phyloP scores from a whole-genome alignment of 192 early-diverging fungal species.

The Dimargaris verticillata region DNA sequence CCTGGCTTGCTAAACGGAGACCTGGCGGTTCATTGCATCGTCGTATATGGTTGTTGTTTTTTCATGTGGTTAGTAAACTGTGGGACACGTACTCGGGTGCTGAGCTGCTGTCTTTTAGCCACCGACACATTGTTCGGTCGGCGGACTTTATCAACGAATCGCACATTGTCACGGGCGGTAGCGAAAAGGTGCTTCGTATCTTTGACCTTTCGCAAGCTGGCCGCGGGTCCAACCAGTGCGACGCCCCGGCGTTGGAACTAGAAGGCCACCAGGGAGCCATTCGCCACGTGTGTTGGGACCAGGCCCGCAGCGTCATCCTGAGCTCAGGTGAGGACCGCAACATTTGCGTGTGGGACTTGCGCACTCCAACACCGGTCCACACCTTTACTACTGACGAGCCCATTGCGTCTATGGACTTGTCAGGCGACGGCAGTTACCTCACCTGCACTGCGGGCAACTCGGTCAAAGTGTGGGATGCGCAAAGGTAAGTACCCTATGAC shows the following conservation, averaged over 20 bases:
- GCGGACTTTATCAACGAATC: slow-evolving; percentile 64
- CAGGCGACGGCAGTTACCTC: slow-evolving; percentile 56
- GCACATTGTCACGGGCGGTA: slow-evolving; percentile 62
- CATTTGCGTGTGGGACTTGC: slow-evolving; percentile 57
- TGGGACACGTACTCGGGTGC: slow-evolving; percentile 76
- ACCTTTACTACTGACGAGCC: slow-evolving; percentile 41
- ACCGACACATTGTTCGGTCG: slow-evolving; percentile 68
- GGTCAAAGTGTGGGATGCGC: slow-evolving; percentile 57
- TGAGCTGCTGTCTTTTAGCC: slow-evolving; percentile 47
- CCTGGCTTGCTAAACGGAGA: no score
- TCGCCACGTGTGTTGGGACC: slow-evolving; percentile 46
- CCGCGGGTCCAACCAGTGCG: slow-evolving; percentile 17
- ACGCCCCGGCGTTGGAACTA: slow-evolving; percentile 25
- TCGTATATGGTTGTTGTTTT: no score
- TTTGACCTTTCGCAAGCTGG: slow-evolving; percentile 50
- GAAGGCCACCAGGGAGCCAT: slow-evolving; percentile 40
- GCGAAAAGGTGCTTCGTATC: slow-evolving; percentile 64
- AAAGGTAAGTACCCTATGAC: no score
- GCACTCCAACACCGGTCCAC: slow-evolving; percentile 40
- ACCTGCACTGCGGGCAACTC: slow-evolving; percentile 62
- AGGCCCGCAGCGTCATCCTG: slow-evolving; percentile 31
- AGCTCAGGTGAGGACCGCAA: slow-evolving; percentile 40
- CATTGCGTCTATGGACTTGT: slow-evolving; percentile 58
- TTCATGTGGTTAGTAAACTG: no score
- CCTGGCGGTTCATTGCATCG: no score